Evolutionary conservation across 2,329 filamentous ascomycete species (phyloP).

Genomic region (Diaporthe nobilis): DNA sequence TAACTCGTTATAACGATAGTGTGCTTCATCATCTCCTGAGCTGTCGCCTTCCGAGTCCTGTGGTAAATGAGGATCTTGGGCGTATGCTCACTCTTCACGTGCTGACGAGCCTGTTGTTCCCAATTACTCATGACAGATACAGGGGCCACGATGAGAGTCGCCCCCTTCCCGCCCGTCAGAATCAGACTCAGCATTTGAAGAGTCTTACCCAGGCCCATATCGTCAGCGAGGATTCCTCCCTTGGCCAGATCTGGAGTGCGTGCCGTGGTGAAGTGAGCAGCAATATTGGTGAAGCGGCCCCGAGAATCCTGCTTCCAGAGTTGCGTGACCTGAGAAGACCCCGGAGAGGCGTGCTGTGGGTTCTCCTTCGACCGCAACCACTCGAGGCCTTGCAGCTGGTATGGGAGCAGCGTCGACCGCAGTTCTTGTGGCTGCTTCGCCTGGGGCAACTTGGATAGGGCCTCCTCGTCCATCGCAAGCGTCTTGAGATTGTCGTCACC

Average conservation of each 20-base stretch:
- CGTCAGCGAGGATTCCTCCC: constrained; percentile 89
- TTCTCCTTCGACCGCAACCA: constrained; percentile 87
- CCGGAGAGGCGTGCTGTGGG: constrained; percentile 72
- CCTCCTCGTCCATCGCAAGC: constrained; percentile 79
- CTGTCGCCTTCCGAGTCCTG: constrained; percentile 70
- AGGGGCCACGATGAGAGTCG: constrained; percentile 85
- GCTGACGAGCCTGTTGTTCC: constrained; percentile 82
- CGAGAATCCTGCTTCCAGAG: constrained; percentile 76
- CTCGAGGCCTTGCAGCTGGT: constrained; percentile 84
- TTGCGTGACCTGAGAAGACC: constrained; percentile 76
- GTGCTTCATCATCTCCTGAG: constrained; percentile 72
- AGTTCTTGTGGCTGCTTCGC: constrained; percentile 77
- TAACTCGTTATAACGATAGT: constrained; percentile 90
- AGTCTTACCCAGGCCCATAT: constrained; percentile 94
- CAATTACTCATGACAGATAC: constrained; percentile 93
- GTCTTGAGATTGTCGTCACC: constrained; percentile 76
- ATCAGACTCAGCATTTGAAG: constrained; percentile 88
- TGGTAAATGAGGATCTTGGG: constrained; percentile 83
- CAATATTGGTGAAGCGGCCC: constrained; percentile 74
- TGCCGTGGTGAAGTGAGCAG: constrained; percentile 76
- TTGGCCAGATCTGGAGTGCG: constrained; percentile 75
- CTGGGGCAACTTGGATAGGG: constrained; percentile 79
- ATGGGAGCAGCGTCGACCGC: constrained; percentile 79
- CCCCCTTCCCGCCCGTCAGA: constrained; percentile 67
- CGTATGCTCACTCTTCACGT: constrained; percentile 74